Evolutionary conservation across 108 stramenopile genomes (phyloP).

Genomic region (Nannochloropsis oceanica): DNA sequence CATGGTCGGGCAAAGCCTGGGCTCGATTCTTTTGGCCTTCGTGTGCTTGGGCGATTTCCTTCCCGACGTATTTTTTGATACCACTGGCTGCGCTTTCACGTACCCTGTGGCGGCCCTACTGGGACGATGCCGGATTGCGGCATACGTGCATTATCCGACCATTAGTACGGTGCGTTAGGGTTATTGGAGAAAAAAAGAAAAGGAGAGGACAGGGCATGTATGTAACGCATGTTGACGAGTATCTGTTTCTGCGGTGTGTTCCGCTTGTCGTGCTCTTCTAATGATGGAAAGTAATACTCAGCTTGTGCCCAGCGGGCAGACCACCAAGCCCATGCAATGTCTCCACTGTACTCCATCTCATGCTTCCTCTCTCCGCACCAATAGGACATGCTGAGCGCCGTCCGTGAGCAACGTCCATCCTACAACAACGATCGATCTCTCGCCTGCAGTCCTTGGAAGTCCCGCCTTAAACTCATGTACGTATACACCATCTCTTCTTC

Average conservation of each 20-base stretch:
- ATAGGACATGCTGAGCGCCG: constrained; percentile 71
- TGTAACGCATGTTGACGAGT: not conserved
- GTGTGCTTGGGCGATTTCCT: constrained; percentile 41
- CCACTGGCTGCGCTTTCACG: constrained; percentile 88
- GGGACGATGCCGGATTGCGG: constrained; percentile 46
- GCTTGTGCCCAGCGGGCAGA: too few species aligned
- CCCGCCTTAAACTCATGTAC: constrained; percentile 51
- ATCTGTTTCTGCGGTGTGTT: not conserved
- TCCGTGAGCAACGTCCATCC: constrained; percentile 60
- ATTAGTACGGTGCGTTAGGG: constrained; percentile 51
- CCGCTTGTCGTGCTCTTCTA: too few species aligned
- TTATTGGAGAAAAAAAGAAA: too few species aligned
- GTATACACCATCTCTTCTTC: not conserved
- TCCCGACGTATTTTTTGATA: constrained; percentile 80
- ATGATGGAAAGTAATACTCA: too few species aligned
- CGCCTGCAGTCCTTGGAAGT: constrained; percentile 38
- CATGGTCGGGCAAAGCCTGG: constrained; percentile 66
- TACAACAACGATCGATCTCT: constrained; percentile 60
- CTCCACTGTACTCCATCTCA: too few species aligned
- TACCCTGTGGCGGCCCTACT: constrained; percentile 57
- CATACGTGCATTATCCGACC: constrained; percentile 97
- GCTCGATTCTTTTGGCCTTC: constrained; percentile 58
- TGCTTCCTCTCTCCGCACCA: not conserved
- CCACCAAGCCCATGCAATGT: not conserved
- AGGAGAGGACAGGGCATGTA: too few species aligned